These are phyloP conservation scores for Xylaria flabelliformis DNA, from an alignment of 495 filamentous ascomycete genomes.

Conservation along the genomic window DNA sequence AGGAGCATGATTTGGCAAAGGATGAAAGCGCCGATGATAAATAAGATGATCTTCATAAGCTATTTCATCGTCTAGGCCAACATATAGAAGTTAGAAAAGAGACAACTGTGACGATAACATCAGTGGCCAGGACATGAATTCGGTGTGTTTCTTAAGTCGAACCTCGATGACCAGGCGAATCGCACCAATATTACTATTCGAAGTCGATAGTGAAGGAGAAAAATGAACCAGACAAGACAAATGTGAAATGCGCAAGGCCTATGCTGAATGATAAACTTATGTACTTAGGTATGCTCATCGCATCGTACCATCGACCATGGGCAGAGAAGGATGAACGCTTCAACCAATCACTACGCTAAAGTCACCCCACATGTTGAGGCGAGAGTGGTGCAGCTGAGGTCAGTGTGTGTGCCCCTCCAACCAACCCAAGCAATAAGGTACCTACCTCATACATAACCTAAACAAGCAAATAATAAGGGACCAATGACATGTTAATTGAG, in stretches of 20 bases:
- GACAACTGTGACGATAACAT: constrained; percentile 21
- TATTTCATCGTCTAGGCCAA: constrained; percentile 15
- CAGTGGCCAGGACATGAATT: background rate
- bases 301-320: background rate
- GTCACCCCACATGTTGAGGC: constrained; percentile 7
- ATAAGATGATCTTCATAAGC: constrained; percentile 34
- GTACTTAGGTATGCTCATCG: background rate
- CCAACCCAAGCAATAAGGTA: background rate
- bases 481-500: constrained; percentile 9
- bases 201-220: background rate
- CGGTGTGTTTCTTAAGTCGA: background rate
- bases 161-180: background rate
- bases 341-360: background rate
- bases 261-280: background rate
- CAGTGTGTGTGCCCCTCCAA: constrained; percentile 8
- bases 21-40: constrained; percentile 75
- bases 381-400: constrained; percentile 15
- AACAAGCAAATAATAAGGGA: constrained; percentile 1
- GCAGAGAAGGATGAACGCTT: background rate
- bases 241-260: background rate
- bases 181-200: background rate
- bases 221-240: background rate
- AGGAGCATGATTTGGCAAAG: constrained; percentile 94
- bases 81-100: constrained; percentile 27
- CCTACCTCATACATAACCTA: background rate